These are phyloP conservation scores for Rhynchospora tenuis DNA, from an alignment of 176 grass and related monocot genomes.

Conservation along the genomic window DNA sequence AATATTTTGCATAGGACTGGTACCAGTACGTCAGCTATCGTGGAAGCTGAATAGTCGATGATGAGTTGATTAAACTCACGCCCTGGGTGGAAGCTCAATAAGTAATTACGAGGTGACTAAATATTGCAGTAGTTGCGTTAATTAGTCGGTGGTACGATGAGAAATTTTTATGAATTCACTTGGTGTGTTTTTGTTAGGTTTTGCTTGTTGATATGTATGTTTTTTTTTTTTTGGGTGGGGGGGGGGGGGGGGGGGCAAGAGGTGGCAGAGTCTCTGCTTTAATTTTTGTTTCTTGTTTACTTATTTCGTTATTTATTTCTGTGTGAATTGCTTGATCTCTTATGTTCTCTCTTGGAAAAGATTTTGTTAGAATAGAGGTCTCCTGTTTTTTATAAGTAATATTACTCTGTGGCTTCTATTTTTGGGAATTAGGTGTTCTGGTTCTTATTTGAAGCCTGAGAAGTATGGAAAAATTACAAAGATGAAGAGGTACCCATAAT, in stretches of 20 bases:
- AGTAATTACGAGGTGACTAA: neutral
- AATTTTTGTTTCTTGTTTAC: neutral
- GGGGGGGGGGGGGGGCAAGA: neutral
- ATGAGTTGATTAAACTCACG: constrained; percentile 27
- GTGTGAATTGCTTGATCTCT: neutral
- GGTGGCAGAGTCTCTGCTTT: neutral
- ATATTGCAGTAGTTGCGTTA: constrained; percentile 1
- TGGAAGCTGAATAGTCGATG: constrained; percentile 53
- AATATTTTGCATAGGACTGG: constrained; percentile 59
- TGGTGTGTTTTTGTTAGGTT: constrained; percentile 12
- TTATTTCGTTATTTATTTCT: constrained; percentile 7
- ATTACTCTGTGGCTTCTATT: neutral
- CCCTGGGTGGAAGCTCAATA: neutral
- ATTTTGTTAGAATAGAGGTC: neutral
- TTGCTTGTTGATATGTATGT: constrained; percentile 17
- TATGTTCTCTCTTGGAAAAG: neutral
- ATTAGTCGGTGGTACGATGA: neutral
- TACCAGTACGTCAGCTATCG: constrained; percentile 26
- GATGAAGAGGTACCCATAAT: neutral
- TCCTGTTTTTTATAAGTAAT: neutral
- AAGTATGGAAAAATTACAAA: neutral
- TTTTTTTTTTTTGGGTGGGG: no score
- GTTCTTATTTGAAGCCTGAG: neutral
- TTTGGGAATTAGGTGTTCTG: neutral
- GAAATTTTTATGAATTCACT: neutral